Evolutionary conservation across 1,284 basidiomycete species (phyloP).

Genomic region (Prillingera fragicola): DNA sequence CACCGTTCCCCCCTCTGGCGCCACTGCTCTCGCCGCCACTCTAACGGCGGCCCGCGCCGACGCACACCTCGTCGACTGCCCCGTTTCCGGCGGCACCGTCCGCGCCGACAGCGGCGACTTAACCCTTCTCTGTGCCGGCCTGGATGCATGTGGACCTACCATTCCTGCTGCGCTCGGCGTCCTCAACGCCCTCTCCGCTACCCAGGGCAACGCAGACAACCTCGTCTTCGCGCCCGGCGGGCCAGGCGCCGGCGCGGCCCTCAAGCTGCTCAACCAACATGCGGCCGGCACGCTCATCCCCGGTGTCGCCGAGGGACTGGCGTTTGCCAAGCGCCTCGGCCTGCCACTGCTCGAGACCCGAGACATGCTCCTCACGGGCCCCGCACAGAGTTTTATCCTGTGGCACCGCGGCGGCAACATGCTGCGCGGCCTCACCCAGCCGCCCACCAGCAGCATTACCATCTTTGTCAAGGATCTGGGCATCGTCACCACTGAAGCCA

Average conservation of each 20-base stretch:
- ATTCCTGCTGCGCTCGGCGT: constrained; percentile 15
- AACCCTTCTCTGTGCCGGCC: constrained; percentile 31
- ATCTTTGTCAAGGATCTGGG: constrained; percentile 20
- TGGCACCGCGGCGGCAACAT: constrained; percentile 19
- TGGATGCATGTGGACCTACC: constrained; percentile 4
- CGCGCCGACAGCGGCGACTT: constrained; percentile 35
- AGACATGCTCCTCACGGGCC: constrained; percentile 11
- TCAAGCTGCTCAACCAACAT: constrained; percentile 23
- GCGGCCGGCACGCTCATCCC: constrained; percentile 21
- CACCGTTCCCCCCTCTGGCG: constrained; percentile 27
- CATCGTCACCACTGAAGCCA: constrained; percentile 19
- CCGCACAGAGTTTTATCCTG: constrained; percentile 15
- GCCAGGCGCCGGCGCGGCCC: constrained; percentile 18
- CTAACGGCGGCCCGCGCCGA: constrained; percentile 19
- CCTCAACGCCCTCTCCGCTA: constrained; percentile 19
- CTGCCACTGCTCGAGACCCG: constrained; percentile 15
- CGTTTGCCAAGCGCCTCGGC: constrained; percentile 23
- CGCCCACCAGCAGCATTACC: constrained; percentile 10
- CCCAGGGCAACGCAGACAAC: constrained; percentile 11
- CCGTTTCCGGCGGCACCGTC: constrained; percentile 33
- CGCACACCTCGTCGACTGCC: constrained; percentile 29
- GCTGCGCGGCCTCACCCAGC: constrained; percentile 17
- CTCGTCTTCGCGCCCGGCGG: constrained; percentile 17
- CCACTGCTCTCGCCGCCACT: constrained; percentile 8
- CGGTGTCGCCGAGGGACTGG: constrained; percentile 25